Evolutionary conservation across 164 flowering plant species (phyloP).

Genomic region (Nymphaea colorata): DNA sequence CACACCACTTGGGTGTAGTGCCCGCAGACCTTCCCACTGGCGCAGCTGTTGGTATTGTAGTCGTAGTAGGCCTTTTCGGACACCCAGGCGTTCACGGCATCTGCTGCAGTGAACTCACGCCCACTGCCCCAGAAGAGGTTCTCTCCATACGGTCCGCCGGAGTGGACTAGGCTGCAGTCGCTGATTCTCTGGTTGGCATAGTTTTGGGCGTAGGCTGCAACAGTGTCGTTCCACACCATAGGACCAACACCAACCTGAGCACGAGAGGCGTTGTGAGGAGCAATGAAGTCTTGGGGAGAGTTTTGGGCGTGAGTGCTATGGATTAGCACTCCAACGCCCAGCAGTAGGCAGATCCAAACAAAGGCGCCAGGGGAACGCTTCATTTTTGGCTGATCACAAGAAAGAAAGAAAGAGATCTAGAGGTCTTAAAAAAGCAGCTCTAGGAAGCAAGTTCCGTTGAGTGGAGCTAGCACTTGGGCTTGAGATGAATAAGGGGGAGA

Average conservation of each 20-base stretch:
- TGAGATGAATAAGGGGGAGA: too few relatives aligned
- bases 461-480: too few relatives aligned
- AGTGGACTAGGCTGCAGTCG: slow-evolving; percentile 24
- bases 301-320: slow-evolving; percentile 2
- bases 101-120: slow-evolving; percentile 5
- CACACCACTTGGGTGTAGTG: slow-evolving; percentile 49
- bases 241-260: slow-evolving; percentile 16
- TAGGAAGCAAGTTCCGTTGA: too few relatives aligned
- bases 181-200: slow-evolving; percentile 17
- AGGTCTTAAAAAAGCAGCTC: too few relatives aligned
- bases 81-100: slow-evolving; percentile 2
- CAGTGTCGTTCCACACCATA: slow-evolving; percentile 22
- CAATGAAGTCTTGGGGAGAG: slow-evolving; percentile 3
- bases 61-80: neutral
- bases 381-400: too few relatives aligned
- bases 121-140: slow-evolving; percentile 9
- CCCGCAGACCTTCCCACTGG: slow-evolving; percentile 9
- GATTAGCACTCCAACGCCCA: neutral
- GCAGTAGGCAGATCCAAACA: too few relatives aligned
- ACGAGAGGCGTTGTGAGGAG: neutral
- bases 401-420: too few relatives aligned
- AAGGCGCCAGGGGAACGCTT: too few relatives aligned
- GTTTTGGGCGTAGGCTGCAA: slow-evolving; percentile 23
- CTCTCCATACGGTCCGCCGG: slow-evolving; percentile 27
- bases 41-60: slow-evolving; percentile 15